Evolutionary conservation across 2,329 filamentous ascomycete species (phyloP).

Genomic region (Epichloe coenophiala): DNA sequence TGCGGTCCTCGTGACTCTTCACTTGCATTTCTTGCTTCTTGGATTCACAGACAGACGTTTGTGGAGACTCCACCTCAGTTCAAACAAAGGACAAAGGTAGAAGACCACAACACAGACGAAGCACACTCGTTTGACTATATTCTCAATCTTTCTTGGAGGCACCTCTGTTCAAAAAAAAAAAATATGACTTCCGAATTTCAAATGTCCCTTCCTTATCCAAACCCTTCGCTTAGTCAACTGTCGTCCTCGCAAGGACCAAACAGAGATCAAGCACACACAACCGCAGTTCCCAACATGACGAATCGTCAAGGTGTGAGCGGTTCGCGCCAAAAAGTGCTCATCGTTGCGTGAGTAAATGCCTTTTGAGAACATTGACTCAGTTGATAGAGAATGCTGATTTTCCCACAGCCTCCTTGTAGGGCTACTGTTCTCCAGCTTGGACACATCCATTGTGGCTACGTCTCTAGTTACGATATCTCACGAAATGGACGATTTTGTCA

Average conservation of each 20-base stretch:
- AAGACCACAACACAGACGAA: neutral
- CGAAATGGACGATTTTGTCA: conserved; percentile 35
- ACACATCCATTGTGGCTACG: conserved; percentile 45
- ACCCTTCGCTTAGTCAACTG: conserved; percentile 19
- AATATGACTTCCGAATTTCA: conserved; percentile 15
- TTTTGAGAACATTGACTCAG: neutral
- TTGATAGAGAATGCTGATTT: neutral
- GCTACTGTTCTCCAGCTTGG: conserved; percentile 42
- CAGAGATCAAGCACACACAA: neutral
- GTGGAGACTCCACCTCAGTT: neutral
- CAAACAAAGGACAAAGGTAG: neutral
- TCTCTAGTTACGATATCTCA: conserved; percentile 42
- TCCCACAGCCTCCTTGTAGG: conserved; percentile 32
- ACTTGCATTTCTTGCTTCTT: neutral
- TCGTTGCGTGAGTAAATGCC: conserved; percentile 19
- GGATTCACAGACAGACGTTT: conserved; percentile 2
- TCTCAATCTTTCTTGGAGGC: neutral
- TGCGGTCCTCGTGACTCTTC: neutral
- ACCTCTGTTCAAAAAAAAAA: neutral
- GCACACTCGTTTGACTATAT: neutral
- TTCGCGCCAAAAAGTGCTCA: conserved; percentile 17
- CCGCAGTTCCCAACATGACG: neutral
- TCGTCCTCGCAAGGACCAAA: conserved; percentile 7
- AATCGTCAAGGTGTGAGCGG: conserved; percentile 3
- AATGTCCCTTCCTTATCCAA: conserved; percentile 21